Evolutionary conservation across 495 filamentous ascomycete species (phyloP).

Genomic region (Penicillium macrosclerotiorum): DNA sequence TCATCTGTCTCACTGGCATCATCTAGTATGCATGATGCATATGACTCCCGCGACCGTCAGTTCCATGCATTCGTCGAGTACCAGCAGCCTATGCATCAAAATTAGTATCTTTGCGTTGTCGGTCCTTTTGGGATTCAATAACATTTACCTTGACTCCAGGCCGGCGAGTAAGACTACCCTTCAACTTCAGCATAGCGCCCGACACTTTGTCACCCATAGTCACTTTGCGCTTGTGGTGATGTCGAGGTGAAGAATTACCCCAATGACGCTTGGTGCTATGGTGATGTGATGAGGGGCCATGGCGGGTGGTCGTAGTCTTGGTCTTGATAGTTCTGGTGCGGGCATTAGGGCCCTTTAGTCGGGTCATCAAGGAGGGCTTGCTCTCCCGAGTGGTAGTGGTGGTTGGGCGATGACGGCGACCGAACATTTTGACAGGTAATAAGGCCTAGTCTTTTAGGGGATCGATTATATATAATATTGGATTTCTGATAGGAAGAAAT

Average conservation of each 20-base stretch:
- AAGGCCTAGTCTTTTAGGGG: background rate
- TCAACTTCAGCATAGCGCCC: constrained; percentile 65
- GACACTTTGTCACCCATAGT: constrained; percentile 67
- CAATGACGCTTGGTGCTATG: constrained; percentile 9
- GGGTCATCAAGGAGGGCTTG: constrained; percentile 46
- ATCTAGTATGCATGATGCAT: constrained; percentile 27
- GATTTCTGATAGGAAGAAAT: too few species aligned
- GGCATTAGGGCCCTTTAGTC: constrained; percentile 27
- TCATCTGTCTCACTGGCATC: too few species aligned
- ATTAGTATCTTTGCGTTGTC: too few species aligned
- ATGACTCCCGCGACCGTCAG: constrained; percentile 58
- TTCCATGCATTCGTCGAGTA: constrained; percentile 68
- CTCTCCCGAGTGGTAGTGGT: constrained; percentile 36
- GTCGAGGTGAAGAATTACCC: constrained; percentile 25
- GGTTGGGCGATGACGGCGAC: constrained; percentile 20
- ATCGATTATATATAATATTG: background rate
- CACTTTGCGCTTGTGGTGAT: constrained; percentile 57
- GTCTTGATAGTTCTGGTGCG: constrained; percentile 28
- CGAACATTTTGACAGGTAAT: constrained; percentile 24
- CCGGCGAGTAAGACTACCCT: constrained; percentile 58
- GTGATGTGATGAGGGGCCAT: background rate
- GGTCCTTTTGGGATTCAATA: too few species aligned
- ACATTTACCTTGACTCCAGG: constrained; percentile 60
- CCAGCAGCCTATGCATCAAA: constrained; percentile 58
- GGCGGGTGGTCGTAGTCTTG: constrained; percentile 23